Evolutionary conservation across 2,329 filamentous ascomycete species (phyloP).

Genomic region (Apiospora arundinis): DNA sequence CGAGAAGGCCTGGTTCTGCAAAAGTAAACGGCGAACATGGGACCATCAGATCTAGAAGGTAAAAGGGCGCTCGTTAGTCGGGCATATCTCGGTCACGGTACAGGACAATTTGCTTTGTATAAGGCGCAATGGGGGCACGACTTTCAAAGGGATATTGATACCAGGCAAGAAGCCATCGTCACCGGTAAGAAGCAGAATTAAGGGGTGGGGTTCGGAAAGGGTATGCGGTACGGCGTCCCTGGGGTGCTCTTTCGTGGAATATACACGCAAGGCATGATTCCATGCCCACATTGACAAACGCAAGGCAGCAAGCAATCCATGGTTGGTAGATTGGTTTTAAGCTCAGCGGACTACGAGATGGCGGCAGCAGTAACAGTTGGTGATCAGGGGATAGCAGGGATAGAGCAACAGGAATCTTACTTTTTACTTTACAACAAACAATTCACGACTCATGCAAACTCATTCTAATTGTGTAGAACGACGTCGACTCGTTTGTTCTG

Average conservation of each 20-base stretch:
- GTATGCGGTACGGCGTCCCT: background rate
- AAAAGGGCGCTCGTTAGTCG: conserved; percentile 30
- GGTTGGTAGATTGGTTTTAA: background rate
- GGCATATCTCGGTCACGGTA: conserved; percentile 29
- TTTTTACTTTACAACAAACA: background rate
- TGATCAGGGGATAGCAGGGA: background rate
- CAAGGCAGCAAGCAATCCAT: background rate
- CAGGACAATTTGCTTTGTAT: background rate
- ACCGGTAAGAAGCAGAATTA: background rate
- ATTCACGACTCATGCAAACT: background rate
- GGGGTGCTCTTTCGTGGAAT: background rate
- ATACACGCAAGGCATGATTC: background rate
- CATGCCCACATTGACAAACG: background rate
- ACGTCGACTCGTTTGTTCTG: background rate
- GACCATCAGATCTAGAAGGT: conserved; percentile 22
- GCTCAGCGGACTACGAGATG: background rate
- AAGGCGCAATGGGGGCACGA: background rate
- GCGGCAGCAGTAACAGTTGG: background rate
- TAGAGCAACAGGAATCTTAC: background rate
- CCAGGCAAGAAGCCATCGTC: conserved; percentile 20
- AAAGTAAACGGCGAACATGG: conserved; percentile 35
- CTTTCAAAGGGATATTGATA: conserved; percentile 11
- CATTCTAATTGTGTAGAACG: background rate
- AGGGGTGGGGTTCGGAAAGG: background rate
- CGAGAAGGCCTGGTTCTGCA: conserved; percentile 31